phyloP scores from a whole-genome alignment of 2,329 filamentous ascomycete genomes.

The Mycocentrospora acerina region DNA sequence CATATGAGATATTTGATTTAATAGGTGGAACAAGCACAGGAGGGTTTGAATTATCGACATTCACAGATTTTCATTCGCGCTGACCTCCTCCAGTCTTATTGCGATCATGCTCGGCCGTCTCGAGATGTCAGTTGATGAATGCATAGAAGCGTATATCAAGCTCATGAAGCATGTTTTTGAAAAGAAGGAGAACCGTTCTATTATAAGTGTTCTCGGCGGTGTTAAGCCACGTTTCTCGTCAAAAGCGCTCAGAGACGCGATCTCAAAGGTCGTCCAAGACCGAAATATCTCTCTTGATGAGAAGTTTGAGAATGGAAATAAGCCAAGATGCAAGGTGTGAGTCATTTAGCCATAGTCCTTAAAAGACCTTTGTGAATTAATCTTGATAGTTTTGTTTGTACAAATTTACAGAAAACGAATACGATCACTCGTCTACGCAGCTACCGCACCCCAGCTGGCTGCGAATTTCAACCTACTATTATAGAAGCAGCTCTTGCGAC shows the following conservation, averaged over 20 bases:
- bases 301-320: background rate
- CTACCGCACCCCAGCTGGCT: conserved; percentile 7
- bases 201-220: conserved; percentile 1
- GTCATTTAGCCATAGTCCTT: background rate
- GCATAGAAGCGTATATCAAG: conserved; percentile 16
- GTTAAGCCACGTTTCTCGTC: conserved; percentile 11
- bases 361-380: no score
- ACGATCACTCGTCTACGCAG: conserved; percentile 40
- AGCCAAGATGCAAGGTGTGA: conserved; percentile 3
- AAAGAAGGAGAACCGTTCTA: background rate
- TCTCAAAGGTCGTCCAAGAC: conserved; percentile 1
- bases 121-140: conserved; percentile 19
- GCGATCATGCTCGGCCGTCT: conserved; percentile 24
- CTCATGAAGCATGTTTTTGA: conserved; percentile 14
- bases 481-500: conserved; percentile 30
- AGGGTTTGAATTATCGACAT: conserved; percentile 11
- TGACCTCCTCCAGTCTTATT: conserved; percentile 13
- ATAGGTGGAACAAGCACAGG: conserved; percentile 30
- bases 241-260: conserved; percentile 2
- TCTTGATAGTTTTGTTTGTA: conserved; percentile 1
- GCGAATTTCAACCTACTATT: conserved; percentile 19
- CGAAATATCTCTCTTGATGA: background rate
- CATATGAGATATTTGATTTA: conserved; percentile 23
- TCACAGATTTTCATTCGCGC: background rate
- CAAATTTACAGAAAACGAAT: conserved; percentile 1